A percentile compares a stretch with the other conserved stretches of the same genome.
Conservation (phyloP, 2,329 filamentous ascomycete species). For the Scedosporium aurantiacum region DNA sequence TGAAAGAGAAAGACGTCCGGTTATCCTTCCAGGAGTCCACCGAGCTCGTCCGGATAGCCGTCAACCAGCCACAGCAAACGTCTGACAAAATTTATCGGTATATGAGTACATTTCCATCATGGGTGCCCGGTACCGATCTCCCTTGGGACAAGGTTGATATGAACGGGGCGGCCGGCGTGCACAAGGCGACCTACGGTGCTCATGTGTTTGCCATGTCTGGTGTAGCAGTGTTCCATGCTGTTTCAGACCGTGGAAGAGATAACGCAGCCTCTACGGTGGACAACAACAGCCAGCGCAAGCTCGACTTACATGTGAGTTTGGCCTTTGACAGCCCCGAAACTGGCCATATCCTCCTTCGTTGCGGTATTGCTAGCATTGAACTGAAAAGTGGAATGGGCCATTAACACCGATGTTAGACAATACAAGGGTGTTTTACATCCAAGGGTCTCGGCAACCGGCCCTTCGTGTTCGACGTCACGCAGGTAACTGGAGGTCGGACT, state of each 20-base stretch:
- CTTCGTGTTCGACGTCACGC: slow-evolving; percentile 39
- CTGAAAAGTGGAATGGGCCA: too few species aligned
- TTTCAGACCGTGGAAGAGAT: not conserved
- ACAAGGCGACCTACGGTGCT: slow-evolving; percentile 7
- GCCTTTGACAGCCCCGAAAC: too few species aligned
- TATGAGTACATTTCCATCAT: slow-evolving; percentile 3
- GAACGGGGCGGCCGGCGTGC: not conserved
- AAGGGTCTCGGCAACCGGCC: slow-evolving; percentile 36
- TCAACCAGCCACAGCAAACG: not conserved
- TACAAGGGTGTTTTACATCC: slow-evolving; percentile 44
- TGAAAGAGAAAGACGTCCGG: not conserved
- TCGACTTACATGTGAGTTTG: slow-evolving; percentile 26
- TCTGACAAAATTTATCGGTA: not conserved
- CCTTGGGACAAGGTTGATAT: not conserved
- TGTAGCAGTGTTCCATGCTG: not conserved
- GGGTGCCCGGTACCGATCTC: slow-evolving; percentile 6
- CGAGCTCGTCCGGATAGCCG: slow-evolving; percentile 5
- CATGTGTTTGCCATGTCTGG: slow-evolving; percentile 7
- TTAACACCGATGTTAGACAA: slow-evolving; percentile 27
- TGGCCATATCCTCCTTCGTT: too few species aligned
- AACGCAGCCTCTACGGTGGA: not conserved
- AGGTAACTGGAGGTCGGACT: slow-evolving; percentile 31
- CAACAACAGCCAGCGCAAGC: not conserved
- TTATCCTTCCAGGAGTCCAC: slow-evolving; percentile 9
- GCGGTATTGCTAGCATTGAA: too few species aligned